Evolutionary conservation across 2,329 filamentous ascomycete species (phyloP), one percentile per base, ranked within the genome.

Genomic region (Aaosphaeria pasadenensis): DNA sequence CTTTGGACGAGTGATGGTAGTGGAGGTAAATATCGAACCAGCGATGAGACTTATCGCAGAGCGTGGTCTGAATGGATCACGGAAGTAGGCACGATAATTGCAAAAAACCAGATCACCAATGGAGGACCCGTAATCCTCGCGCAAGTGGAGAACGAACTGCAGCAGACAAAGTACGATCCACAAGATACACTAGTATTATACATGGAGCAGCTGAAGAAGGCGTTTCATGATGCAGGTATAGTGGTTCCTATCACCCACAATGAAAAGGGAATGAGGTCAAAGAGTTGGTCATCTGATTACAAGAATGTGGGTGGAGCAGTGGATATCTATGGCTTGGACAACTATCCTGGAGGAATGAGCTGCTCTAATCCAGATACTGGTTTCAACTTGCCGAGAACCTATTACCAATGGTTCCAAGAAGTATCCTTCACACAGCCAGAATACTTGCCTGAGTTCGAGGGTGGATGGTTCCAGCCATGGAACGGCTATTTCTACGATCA

Each of bases 371-470:
- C 69, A 1, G 63, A 76, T 40, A 64, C 68, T 5, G 78, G 77
- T 1, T 81, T 80, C 55, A 75, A 67, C 30, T 60, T 81, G 1
- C 71, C 78, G 3, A 72, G 77, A 29, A 80, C 72, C 5, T 83
- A 82, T 54, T 77, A 78, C 50, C 74, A 81, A 52, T 82, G 78
- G 77, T 83, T 83, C 52, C 70, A 74, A n/a, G 76, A 78, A 38
- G 79, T 79, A 47, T 78, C 78, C 0, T 76, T 65, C 42, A 79
- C 77, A 1, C 79, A 82, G 54, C 80, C 79, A 1, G 71, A 72
- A 42, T 80, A 73, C 48, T 57, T 82, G 1, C 73, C 79, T 5
- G 80, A 81, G 55, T 81, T 82, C 30, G 73, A 80, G 55, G 77
- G 75, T 4, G 79, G 78, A 0, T 80, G 70, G 54, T 80, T 81